phyloP scores from a whole-genome alignment of 257 asterid species.

The Dorcoceras hygrometricum region DNA sequence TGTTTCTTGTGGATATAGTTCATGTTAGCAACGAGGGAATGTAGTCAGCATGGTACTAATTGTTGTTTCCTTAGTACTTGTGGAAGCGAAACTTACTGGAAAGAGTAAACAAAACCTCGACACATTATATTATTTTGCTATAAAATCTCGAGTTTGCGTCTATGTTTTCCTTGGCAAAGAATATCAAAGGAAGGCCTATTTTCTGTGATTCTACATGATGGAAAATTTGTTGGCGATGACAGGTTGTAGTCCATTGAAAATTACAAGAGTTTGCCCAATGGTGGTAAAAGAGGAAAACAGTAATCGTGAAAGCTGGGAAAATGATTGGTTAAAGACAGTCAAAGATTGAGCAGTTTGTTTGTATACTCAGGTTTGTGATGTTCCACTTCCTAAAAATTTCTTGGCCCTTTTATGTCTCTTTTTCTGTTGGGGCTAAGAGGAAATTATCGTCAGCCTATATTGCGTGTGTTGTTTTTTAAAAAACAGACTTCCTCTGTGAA shows the following conservation, averaged over 20 bases:
- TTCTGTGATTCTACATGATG: neutral
- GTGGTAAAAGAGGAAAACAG: neutral
- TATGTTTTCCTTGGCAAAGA: too few species aligned
- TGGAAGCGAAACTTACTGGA: neutral
- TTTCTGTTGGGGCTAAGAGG: too few species aligned
- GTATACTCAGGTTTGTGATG: neutral
- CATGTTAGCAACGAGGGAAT: neutral
- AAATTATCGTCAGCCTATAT: too few species aligned
- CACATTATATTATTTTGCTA: too few species aligned
- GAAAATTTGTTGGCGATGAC: neutral
- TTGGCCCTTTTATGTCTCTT: neutral
- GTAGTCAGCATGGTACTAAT: neutral
- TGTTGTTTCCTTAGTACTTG: neutral
- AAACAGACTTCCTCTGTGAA: too few species aligned
- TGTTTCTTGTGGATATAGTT: neutral
- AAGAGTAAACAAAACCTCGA: neutral
- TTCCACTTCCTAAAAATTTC: neutral
- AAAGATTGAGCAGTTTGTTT: neutral
- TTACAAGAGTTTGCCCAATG: neutral
- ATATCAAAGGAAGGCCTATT: too few species aligned
- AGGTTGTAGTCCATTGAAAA: neutral
- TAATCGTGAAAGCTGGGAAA: too few species aligned
- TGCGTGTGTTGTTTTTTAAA: too few species aligned
- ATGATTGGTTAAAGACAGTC: neutral
- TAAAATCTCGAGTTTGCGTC: too few species aligned